Evolutionary conservation across 306 rosid genomes (phyloP).

Genomic region (Prunus armeniaca): DNA sequence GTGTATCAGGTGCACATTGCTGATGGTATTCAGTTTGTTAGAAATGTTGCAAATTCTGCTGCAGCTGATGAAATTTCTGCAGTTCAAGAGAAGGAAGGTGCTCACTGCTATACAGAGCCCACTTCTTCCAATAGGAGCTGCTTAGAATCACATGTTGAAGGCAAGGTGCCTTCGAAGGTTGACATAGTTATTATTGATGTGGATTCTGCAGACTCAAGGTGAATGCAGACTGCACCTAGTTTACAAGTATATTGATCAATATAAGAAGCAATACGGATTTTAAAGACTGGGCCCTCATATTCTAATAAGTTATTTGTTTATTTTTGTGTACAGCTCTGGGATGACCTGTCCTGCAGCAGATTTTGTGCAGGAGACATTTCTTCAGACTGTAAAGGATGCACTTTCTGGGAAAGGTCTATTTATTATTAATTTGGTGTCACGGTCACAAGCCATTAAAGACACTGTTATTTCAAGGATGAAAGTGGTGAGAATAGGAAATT

Average conservation of each 20-base stretch:
- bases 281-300: background rate
- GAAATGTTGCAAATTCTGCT: slow-evolving; percentile 33
- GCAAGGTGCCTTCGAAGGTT: slow-evolving; percentile 37
- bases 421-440: slow-evolving; percentile 76
- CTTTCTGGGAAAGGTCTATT: slow-evolving; percentile 78
- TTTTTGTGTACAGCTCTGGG: slow-evolving; percentile 59
- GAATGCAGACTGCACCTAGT: slow-evolving; percentile 18
- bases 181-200: slow-evolving; percentile 86
- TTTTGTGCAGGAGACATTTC: slow-evolving; percentile 73
- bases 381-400: slow-evolving; percentile 54
- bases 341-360: slow-evolving; percentile 86
- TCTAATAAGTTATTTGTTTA: slow-evolving; percentile 7
- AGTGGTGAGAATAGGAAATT: slow-evolving; percentile 50
- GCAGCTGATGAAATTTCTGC: slow-evolving; percentile 21
- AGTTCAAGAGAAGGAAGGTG: slow-evolving; percentile 23
- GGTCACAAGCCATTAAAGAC: slow-evolving; percentile 74
- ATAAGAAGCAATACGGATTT: slow-evolving; percentile 10
- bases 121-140: slow-evolving; percentile 33
- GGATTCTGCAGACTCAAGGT: slow-evolving; percentile 92
- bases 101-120: slow-evolving; percentile 7
- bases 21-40: slow-evolving; percentile 82
- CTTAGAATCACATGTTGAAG: slow-evolving; percentile 29
- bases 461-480: slow-evolving; percentile 63
- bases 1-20: slow-evolving; percentile 76
- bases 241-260: background rate